A percentile compares a stretch with the other conserved stretches of the same genome.
Evolutionary conservation across 441 rosid genomes (phyloP).

Genomic region (Iberis amara): DNA sequence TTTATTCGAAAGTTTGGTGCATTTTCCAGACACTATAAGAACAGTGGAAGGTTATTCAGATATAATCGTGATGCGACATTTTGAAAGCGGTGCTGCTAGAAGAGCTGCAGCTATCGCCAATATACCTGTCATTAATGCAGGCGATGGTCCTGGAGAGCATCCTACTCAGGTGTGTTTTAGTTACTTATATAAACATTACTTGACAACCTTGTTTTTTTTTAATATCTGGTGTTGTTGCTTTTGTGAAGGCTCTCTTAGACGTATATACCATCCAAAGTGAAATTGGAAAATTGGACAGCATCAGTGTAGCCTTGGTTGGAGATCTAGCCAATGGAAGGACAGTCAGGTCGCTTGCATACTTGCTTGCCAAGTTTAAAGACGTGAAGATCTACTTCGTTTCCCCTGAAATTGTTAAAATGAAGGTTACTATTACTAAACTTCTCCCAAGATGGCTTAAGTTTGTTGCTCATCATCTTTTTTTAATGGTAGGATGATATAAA

Average conservation of each 20-base stretch:
- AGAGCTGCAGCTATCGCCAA: constrained; percentile 79
- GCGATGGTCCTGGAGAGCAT: constrained; percentile 99
- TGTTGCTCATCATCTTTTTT: not conserved
- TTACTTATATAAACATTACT: no score
- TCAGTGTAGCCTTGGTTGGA: constrained; percentile 85
- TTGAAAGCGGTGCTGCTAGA: constrained; percentile 93
- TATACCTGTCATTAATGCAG: constrained; percentile 89
- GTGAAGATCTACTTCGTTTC: constrained; percentile 90
- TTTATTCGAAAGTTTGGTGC: not conserved
- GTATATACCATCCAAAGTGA: constrained; percentile 86
- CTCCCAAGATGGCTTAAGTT: not conserved
- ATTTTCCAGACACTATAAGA: constrained; percentile 74
- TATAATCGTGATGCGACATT: constrained; percentile 91
- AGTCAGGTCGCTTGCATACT: constrained; percentile 85
- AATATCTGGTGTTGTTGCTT: no score
- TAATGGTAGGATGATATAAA: constrained; percentile 80
- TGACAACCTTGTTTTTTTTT: no score
- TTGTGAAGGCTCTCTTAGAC: constrained; percentile 76
- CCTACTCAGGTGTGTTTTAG: constrained; percentile 87
- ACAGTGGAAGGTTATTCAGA: constrained; percentile 91
- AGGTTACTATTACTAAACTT: constrained; percentile 39
- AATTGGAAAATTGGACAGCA: constrained; percentile 84
- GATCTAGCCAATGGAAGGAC: constrained; percentile 97
- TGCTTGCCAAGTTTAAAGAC: constrained; percentile 75
- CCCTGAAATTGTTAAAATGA: constrained; percentile 92